phyloP scores from a whole-genome alignment of 257 asterid genomes.

The Apocynum venetum region DNA sequence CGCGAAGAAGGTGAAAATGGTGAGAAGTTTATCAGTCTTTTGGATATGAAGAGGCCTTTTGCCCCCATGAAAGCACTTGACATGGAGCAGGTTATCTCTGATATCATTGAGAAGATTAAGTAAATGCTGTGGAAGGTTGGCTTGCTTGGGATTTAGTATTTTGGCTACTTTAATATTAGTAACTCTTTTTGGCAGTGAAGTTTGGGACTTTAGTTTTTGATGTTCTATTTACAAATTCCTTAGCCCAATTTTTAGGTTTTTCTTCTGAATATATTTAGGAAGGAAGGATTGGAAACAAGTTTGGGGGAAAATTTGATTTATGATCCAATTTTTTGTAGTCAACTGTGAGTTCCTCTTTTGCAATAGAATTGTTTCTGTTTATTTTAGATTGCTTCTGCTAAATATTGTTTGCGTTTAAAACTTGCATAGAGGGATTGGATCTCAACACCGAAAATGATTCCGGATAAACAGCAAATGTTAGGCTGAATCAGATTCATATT shows the following conservation, averaged over 20 bases:
- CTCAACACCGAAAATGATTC: too few species aligned
- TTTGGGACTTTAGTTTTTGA: neutral
- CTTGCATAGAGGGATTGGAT: too few species aligned
- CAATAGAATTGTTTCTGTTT: too few species aligned
- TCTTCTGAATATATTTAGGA: neutral
- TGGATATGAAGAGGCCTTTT: constrained; percentile 77
- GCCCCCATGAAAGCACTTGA: constrained; percentile 50
- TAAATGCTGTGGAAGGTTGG: constrained; percentile 10
- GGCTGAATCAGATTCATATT: too few species aligned
- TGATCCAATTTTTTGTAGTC: neutral
- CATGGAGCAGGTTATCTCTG: constrained; percentile 62
- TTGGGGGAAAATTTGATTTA: too few species aligned
- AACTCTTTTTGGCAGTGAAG: neutral
- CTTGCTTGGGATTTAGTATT: neutral
- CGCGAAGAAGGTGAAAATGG: constrained; percentile 57
- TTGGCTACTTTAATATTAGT: neutral
- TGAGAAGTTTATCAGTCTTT: constrained; percentile 54
- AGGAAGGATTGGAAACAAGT: neutral
- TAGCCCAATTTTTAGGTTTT: neutral
- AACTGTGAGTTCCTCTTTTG: too few species aligned
- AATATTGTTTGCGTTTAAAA: too few species aligned
- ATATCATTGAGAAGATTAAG: constrained; percentile 50
- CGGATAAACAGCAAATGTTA: too few species aligned
- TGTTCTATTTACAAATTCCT: neutral
- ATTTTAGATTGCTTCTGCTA: too few species aligned